Evolutionary conservation across 1,284 basidiomycete species (phyloP).

Genomic region (Erythrobasidium hasegawianum): DNA sequence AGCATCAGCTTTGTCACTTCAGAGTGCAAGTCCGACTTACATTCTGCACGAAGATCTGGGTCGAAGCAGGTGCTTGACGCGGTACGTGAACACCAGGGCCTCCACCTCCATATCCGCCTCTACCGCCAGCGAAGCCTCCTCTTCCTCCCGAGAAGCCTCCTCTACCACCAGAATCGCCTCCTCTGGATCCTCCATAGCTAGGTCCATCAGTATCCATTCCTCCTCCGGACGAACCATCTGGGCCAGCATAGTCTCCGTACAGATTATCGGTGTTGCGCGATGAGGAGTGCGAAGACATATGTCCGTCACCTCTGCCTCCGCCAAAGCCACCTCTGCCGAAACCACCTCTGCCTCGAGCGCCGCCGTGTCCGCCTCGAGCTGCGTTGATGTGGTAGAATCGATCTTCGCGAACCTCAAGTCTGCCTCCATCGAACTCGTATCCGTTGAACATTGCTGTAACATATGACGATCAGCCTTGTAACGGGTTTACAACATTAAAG

Average conservation of each 20-base stretch:
- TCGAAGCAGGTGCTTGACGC: constrained; percentile 67
- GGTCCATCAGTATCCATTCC: constrained; percentile 51
- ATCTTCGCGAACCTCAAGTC: constrained; percentile 84
- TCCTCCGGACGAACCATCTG: constrained; percentile 54
- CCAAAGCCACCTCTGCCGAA: constrained; percentile 56
- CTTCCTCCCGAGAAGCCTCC: constrained; percentile 50
- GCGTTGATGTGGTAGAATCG: constrained; percentile 76
- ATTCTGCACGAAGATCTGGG: constrained; percentile 96
- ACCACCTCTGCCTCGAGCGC: constrained; percentile 62
- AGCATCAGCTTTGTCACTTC: no score
- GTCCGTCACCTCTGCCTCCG: constrained; percentile 42
- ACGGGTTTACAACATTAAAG: background rate
- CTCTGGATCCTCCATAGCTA: constrained; percentile 48
- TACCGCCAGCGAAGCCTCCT: constrained; percentile 45
- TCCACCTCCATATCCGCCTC: constrained; percentile 46
- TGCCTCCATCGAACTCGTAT: constrained; percentile 88
- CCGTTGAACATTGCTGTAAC: constrained; percentile 81
- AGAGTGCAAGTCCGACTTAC: constrained; percentile 68
- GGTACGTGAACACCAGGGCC: constrained; percentile 12
- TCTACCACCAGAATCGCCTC: constrained; percentile 50
- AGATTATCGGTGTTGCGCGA: constrained; percentile 63
- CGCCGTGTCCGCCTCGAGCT: constrained; percentile 83
- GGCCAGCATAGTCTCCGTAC: constrained; percentile 75
- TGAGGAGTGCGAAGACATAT: constrained; percentile 48
- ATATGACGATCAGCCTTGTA: constrained; percentile 19